Base-by-base conservation (phyloP, 2,329 filamentous ascomycete species). In the Rugonectria rugulosa region DNA sequence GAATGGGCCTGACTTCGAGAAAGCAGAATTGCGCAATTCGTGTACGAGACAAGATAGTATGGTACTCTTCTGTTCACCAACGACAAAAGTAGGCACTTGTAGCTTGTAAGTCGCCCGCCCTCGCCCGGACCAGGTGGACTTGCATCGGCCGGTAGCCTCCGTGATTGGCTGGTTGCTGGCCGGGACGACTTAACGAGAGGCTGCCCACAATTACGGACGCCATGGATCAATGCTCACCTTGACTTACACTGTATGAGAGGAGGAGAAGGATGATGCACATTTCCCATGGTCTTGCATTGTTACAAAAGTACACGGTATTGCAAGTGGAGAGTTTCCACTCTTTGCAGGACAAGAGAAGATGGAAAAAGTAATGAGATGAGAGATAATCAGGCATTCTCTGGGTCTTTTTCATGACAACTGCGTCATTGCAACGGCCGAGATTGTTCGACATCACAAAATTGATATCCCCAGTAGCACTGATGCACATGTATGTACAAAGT, bases 81-180 rank as follows among this genome's bases (percentile, higher is more conserved):
- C 59, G 62, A 54, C 51, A 62, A 52, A 36, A n/a, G n/a, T n/a
- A n/a, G 47, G 29, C 44, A 47, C 58, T 56, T 21, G 26, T 6
- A 57, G 46, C 42, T 43, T 27, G 23, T 15, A 50, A 42, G 46
- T 41, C 29, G 26, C 32, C 37, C 52, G 38, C 57, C 40, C n/a
- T n/a, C n/a, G n/a, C n/a, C n/a, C n/a, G n/a, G 51, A 23, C 36
- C 11, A 26, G 57, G 55, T 62, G 64, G 57, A 47, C 34, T 56
- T 7, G 11, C 36, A 20, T 50, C 56, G 53, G 59, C 59, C 57
- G 59, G 61, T 34, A 64, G 37, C 54, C 54, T 53, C 64, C 62
- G 64, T 67, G 59, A 67, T 67, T 67, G 64, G 64, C 37, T 46
- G 42, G 61, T 19, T 53, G 54, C 36, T 55, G 40, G 48, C 45